Percentiles rank a stretch among this genome's conserved stretches.
Conservation (phyloP, 768 basidiomycete genomes). For the Lactarius evosmus region DNA sequence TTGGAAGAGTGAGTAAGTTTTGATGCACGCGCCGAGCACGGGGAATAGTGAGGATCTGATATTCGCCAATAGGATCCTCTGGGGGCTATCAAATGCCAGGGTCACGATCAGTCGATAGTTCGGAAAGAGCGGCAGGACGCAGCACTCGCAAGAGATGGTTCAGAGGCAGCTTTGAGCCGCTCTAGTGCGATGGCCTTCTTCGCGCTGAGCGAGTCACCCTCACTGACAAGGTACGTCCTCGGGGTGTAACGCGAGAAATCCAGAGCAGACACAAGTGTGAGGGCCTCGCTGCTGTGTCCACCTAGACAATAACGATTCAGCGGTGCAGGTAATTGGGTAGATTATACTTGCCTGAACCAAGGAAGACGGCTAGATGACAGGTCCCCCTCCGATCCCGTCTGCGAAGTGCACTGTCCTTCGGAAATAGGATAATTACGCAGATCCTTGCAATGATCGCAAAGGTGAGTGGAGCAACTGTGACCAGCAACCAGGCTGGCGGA, state of each 20-base stretch:
- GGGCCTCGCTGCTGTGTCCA: slow-evolving; percentile 89
- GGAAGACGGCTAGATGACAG: slow-evolving; percentile 73
- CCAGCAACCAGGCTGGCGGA: neutral
- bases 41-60: slow-evolving; percentile 61
- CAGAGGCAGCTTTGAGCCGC: slow-evolving; percentile 33
- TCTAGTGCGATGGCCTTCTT: slow-evolving; percentile 71
- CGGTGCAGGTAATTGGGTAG: slow-evolving; percentile 1
- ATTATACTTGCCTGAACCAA: slow-evolving; percentile 76
- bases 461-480: slow-evolving; percentile 2
- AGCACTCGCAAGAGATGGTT: slow-evolving; percentile 28
- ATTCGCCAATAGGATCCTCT: slow-evolving; percentile 32
- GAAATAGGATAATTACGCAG: slow-evolving; percentile 28
- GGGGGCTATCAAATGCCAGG: neutral
- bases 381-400: slow-evolving; percentile 26
- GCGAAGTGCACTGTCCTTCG: slow-evolving; percentile 26
- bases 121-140: neutral
- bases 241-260: slow-evolving; percentile 72
- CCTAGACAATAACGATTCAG: slow-evolving; percentile 46
- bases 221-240: slow-evolving; percentile 76
- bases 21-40: slow-evolving; percentile 89
- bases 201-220: slow-evolving; percentile 77
- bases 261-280: slow-evolving; percentile 67
- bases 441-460: slow-evolving; percentile 24
- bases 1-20: slow-evolving; percentile 61
- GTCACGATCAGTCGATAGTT: neutral